A percentile compares a stretch with the other conserved stretches of the same genome.
These are phyloP conservation scores for Aspergillus fumigatus DNA, from an alignment of 2,329 filamentous ascomycete species.

Conservation along the genomic window DNA sequence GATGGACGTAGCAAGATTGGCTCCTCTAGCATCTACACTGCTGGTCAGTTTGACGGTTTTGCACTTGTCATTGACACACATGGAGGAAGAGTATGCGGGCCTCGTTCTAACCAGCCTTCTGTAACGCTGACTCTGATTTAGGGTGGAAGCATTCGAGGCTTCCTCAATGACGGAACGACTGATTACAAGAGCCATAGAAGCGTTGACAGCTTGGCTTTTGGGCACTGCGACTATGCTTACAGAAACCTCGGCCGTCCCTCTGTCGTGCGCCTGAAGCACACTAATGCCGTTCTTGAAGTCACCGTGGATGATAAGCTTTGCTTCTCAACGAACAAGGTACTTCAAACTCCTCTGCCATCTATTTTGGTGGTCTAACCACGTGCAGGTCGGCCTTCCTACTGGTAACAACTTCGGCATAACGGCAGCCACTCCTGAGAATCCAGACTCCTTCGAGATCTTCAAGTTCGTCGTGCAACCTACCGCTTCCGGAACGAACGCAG, in stretches of 20 bases:
- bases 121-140: slow-evolving; percentile 17
- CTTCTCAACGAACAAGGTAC: slow-evolving; percentile 69
- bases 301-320: slow-evolving; percentile 74
- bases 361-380: slow-evolving; percentile 1
- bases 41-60: slow-evolving; percentile 82
- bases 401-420: slow-evolving; percentile 85
- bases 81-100: slow-evolving; percentile 54
- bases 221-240: slow-evolving; percentile 85
- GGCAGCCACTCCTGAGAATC: slow-evolving; percentile 82
- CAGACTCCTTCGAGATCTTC: slow-evolving; percentile 92
- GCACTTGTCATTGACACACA: slow-evolving; percentile 81
- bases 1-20: slow-evolving; percentile 63
- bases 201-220: slow-evolving; percentile 84
- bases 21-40: slow-evolving; percentile 76
- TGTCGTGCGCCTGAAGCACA: slow-evolving; percentile 69
- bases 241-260: slow-evolving; percentile 85
- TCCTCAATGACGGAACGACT: slow-evolving; percentile 83
- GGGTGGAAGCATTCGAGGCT: slow-evolving; percentile 80
- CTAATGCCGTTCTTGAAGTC: slow-evolving; percentile 64
- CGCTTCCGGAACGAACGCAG: slow-evolving; percentile 15
- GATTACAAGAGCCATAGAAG: slow-evolving; percentile 73
- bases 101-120: background rate
- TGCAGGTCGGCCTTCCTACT: slow-evolving; percentile 65
- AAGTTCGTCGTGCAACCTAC: slow-evolving; percentile 69
- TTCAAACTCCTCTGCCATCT: background rate